Evolutionary conservation across 495 filamentous ascomycete species (phyloP), one percentile per base, ranked within the genome.

Genomic region (Rostrohypoxylon terebratum): DNA sequence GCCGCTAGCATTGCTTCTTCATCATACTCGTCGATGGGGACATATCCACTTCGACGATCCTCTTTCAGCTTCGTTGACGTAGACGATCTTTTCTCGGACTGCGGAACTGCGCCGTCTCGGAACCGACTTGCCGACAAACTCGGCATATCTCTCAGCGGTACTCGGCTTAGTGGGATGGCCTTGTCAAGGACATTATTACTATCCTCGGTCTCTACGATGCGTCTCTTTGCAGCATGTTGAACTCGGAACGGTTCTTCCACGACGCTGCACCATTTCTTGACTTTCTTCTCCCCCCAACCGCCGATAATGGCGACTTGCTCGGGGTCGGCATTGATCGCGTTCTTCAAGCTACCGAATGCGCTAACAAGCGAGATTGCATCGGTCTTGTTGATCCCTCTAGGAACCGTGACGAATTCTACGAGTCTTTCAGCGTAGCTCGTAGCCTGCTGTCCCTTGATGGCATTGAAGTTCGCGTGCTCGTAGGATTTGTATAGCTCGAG

Each of bases 211-310:
- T 57, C 42, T 14, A 77, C 71, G 8, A 82, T 63, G 3, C 82
- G 84, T 34, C 86, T 78, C 77, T 84, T 92, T 34, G 87, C 88
- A 2, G 91, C 87, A 63, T 89, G 90, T 74, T 89, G 87, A 9
- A 91, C 88, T 68, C 92, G 81, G 73, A 98, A 98, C 6, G 91
- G 92, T 81, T 96, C 94, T 58, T 92, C 84, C 6, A 98, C 93
- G 3, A 90, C 90, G 58, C 80, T 85, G 75, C 88, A 91, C 93
- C 95, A 98, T 60, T 86, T 86, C 75, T 90, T 88, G 6, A 97
- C 93, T 79, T 98, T 99, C 83, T 91, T 95, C 83, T 97, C 93
- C 16, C 96, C 96, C 94, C 94, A 98, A 9, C 96, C 96, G 5
- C 90, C 86, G 28, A 99, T 88, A 45, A 92, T 78, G 28, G 88